Percentiles rank a stretch among this genome's conserved stretches.
These are phyloP conservation scores for Botrytis sinoallii DNA, from an alignment of 2,329 filamentous ascomycete genomes.

Conservation along the genomic window DNA sequence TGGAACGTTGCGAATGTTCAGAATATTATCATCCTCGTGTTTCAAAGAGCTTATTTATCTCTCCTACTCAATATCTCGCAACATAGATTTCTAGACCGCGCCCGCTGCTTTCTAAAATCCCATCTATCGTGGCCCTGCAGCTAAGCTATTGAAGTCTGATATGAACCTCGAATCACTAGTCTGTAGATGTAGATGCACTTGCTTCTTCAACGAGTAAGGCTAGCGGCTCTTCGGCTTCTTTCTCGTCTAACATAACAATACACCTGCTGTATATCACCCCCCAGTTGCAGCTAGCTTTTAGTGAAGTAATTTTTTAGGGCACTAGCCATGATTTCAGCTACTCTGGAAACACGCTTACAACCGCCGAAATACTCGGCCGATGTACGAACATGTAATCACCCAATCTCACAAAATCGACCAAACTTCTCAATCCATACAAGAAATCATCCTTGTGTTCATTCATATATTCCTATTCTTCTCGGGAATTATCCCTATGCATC, in stretches of 20 bases:
- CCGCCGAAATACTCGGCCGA: background rate
- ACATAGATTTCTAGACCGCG: background rate
- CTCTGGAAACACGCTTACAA: too few species aligned
- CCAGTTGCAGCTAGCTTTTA: background rate
- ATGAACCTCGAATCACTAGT: background rate
- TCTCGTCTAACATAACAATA: background rate
- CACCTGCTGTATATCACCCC: background rate
- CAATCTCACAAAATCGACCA: background rate
- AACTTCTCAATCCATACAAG: background rate
- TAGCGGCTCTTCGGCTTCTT: background rate
- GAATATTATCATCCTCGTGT: background rate
- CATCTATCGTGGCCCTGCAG: background rate
- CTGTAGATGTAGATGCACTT: background rate
- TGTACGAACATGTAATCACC: background rate
- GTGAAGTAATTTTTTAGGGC: too few species aligned
- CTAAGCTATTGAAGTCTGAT: background rate
- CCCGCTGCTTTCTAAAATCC: background rate
- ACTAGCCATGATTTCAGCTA: too few species aligned
- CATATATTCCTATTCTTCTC: background rate
- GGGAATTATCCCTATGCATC: background rate
- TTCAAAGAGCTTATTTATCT: background rate
- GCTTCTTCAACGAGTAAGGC: background rate
- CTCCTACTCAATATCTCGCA: background rate
- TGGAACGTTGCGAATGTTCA: background rate
- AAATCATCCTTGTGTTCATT: background rate